These are phyloP conservation scores for Leccinum huronense DNA, from an alignment of 1,284 basidiomycete species.

Conservation along the genomic window DNA sequence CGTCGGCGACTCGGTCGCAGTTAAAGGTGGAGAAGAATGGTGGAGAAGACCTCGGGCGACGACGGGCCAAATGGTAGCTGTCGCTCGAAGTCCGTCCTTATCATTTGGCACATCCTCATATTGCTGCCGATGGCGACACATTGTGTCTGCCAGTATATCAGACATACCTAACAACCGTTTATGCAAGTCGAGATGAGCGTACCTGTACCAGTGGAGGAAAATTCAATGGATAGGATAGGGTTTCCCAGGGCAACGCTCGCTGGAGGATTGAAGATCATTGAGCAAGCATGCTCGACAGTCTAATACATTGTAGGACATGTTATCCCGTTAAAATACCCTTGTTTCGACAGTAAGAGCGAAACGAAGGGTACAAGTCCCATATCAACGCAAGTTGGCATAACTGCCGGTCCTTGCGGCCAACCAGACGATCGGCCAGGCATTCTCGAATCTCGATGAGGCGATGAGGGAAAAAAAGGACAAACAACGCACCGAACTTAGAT, in stretches of 20 bases:
- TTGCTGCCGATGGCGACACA: too few species aligned
- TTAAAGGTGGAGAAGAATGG: too few species aligned
- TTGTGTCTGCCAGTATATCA: too few species aligned
- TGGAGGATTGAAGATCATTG: not conserved
- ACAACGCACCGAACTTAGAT: not conserved
- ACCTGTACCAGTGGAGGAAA: not conserved
- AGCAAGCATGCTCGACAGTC: not conserved
- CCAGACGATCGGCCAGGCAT: not conserved
- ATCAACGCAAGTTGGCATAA: not conserved
- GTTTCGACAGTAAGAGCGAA: not conserved
- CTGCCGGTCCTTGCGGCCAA: not conserved
- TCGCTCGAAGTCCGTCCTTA: too few species aligned
- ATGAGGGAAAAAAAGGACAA: not conserved
- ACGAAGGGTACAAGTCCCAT: not conserved
- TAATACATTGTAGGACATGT: not conserved
- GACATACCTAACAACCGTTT: not conserved
- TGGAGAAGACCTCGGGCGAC: too few species aligned
- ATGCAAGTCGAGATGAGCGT: not conserved
- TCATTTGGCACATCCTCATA: too few species aligned
- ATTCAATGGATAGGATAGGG: not conserved
- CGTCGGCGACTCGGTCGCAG: too few species aligned
- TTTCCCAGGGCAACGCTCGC: not conserved
- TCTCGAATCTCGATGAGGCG: not conserved
- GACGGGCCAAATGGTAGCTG: too few species aligned
- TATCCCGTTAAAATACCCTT: too few species aligned